phyloP scores from a whole-genome alignment of 306 rosid genomes.

The Pyrus communis region DNA sequence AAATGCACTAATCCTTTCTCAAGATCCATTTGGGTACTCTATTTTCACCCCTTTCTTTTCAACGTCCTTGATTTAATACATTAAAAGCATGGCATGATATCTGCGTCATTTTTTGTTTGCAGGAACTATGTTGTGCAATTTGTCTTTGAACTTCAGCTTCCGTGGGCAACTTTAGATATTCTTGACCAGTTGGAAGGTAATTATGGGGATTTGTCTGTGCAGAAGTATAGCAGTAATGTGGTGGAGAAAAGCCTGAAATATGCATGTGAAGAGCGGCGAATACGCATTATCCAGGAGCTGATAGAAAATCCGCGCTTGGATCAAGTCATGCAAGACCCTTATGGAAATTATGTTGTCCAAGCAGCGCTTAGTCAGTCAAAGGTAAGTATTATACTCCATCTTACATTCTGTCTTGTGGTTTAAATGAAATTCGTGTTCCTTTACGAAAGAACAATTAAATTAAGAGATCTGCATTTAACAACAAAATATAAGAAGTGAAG shows the following conservation, averaged over 20 bases:
- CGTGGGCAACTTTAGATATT: conserved; percentile 31
- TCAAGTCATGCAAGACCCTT: conserved; percentile 52
- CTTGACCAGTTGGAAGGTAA: conserved; percentile 38
- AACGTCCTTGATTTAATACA: neutral
- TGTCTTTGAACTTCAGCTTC: conserved; percentile 35
- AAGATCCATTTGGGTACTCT: conserved; percentile 53
- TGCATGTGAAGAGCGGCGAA: conserved; percentile 15
- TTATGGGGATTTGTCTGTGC: conserved; percentile 39
- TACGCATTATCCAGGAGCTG: conserved; percentile 29
- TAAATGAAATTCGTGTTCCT: neutral
- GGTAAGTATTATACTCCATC: conserved; percentile 18
- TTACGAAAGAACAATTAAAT: neutral
- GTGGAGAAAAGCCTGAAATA: conserved; percentile 44
- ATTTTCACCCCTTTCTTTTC: neutral
- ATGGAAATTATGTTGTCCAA: conserved; percentile 48
- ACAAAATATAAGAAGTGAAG: neutral
- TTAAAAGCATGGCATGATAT: neutral
- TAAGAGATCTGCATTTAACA: neutral
- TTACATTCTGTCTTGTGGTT: neutral
- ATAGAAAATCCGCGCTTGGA: conserved; percentile 26
- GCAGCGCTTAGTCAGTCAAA: conserved; percentile 33
- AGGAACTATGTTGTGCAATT: conserved; percentile 65
- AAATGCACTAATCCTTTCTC: conserved; percentile 44
- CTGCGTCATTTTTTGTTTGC: neutral
- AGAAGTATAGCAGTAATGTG: conserved; percentile 52